phyloP scores from a whole-genome alignment of 2,329 filamentous ascomycete genomes.

The Pseudocercospora crystallina region DNA sequence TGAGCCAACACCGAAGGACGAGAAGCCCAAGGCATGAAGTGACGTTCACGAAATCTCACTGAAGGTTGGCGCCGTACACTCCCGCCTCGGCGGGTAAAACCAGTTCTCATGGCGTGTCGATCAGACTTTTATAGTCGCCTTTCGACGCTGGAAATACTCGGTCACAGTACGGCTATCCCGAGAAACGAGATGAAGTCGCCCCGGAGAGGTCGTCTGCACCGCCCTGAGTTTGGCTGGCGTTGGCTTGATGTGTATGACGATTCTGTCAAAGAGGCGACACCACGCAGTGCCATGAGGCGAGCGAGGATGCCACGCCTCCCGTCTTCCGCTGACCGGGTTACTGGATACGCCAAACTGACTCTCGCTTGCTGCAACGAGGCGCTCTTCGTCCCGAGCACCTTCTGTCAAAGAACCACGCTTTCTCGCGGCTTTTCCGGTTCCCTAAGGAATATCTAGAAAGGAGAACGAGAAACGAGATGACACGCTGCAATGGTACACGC shows the following conservation, averaged over 20 bases:
- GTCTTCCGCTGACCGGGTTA: constrained; percentile 7
- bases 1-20: constrained; percentile 45
- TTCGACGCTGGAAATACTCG: too few relatives aligned
- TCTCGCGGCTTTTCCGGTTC: too few relatives aligned
- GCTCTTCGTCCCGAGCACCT: neutral
- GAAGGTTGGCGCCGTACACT: too few relatives aligned
- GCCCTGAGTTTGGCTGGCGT: too few relatives aligned
- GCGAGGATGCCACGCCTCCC: constrained; percentile 3
- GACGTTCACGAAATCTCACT: neutral
- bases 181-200: too few relatives aligned
- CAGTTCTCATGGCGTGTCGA: too few relatives aligned
- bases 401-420: too few relatives aligned
- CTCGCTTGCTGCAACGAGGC: constrained; percentile 21
- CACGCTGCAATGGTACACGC: constrained; percentile 19
- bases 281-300: constrained; percentile 9
- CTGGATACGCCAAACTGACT: constrained; percentile 5
- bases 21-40: constrained; percentile 16
- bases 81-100: too few relatives aligned
- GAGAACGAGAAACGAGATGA: constrained; percentile 6
- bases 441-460: too few relatives aligned
- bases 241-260: neutral
- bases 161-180: too few relatives aligned
- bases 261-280: constrained; percentile 12
- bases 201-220: too few relatives aligned
- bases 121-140: too few relatives aligned